phyloP scores from a whole-genome alignment of 257 asterid genomes.

The Sherardia arvensis region DNA sequence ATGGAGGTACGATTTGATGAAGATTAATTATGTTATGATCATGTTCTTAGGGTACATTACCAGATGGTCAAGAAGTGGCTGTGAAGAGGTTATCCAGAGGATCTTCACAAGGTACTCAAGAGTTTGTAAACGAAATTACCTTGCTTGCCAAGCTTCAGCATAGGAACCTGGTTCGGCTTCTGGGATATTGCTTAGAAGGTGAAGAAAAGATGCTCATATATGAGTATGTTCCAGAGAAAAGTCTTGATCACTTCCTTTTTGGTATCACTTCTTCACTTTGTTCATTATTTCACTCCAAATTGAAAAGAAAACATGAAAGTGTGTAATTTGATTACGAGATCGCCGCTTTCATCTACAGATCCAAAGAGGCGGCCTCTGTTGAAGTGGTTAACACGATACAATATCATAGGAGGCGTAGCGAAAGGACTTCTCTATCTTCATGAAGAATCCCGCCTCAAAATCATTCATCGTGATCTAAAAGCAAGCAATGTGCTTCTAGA shows the following conservation, averaged over 20 bases:
- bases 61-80: constrained; percentile 9
- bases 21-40: background rate
- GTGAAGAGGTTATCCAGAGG: constrained; percentile 18
- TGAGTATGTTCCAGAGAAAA: constrained; percentile 20
- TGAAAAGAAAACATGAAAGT: background rate
- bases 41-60: constrained; percentile 12
- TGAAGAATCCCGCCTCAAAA: constrained; percentile 20
- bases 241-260: constrained; percentile 21
- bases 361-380: constrained; percentile 4
- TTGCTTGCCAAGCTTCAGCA: constrained; percentile 26
- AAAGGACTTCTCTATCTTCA: constrained; percentile 24
- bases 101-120: constrained; percentile 21
- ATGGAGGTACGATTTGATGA: no score
- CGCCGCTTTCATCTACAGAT: constrained; percentile 6
- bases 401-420: constrained; percentile 20
- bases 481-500: constrained; percentile 20
- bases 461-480: constrained; percentile 25
- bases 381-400: constrained; percentile 21
- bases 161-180: constrained; percentile 16
- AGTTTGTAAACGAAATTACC: constrained; percentile 18
- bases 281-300: background rate
- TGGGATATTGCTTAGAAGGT: constrained; percentile 21
- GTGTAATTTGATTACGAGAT: background rate
- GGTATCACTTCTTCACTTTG: constrained; percentile 10
- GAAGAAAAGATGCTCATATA: constrained; percentile 24